A percentile compares a stretch with the other conserved stretches of the same genome.
phyloP scores from a whole-genome alignment of 495 filamentous ascomycete species.

The Penicillium manginii region DNA sequence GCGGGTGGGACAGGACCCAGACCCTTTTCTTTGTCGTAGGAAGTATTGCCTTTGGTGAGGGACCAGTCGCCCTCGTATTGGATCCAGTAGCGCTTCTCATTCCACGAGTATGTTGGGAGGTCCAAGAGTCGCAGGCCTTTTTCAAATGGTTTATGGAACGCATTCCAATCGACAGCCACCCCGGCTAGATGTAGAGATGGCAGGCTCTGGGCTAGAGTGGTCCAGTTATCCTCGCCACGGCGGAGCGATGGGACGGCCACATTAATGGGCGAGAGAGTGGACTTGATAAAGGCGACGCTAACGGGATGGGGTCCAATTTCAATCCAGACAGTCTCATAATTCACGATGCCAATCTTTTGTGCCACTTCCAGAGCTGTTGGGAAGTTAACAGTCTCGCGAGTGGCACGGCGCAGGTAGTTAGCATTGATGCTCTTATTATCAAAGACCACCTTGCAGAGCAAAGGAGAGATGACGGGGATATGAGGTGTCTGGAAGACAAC shows the following conservation, averaged over 20 bases:
- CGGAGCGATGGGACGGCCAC: slow-evolving; percentile 11
- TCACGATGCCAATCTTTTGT: slow-evolving; percentile 17
- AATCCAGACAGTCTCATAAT: slow-evolving; percentile 33
- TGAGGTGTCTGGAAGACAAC: slow-evolving; percentile 41
- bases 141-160: slow-evolving; percentile 64
- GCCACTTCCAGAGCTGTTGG: slow-evolving; percentile 28
- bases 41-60: slow-evolving; percentile 34
- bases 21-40: slow-evolving; percentile 6
- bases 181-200: slow-evolving; percentile 59
- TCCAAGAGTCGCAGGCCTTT: slow-evolving; percentile 55
- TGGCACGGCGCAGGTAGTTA: slow-evolving; percentile 31
- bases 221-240: slow-evolving; percentile 50
- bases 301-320: slow-evolving; percentile 49
- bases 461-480: slow-evolving; percentile 38
- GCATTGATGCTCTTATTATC: slow-evolving; percentile 28
- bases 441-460: slow-evolving; percentile 26
- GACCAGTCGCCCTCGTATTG: slow-evolving; percentile 40
- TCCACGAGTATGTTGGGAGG: slow-evolving; percentile 66
- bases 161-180: slow-evolving; percentile 65
- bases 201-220: slow-evolving; percentile 56
- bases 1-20: slow-evolving; percentile 9
- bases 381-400: slow-evolving; percentile 39
- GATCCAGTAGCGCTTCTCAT: slow-evolving; percentile 48
- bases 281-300: slow-evolving; percentile 29
- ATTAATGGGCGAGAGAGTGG: slow-evolving; percentile 47